Percentiles rank a stretch among this genome's conserved stretches.
These are phyloP conservation scores for Aspergillus calidoustus DNA, from an alignment of 2,329 filamentous ascomycete species.

Conservation along the genomic window DNA sequence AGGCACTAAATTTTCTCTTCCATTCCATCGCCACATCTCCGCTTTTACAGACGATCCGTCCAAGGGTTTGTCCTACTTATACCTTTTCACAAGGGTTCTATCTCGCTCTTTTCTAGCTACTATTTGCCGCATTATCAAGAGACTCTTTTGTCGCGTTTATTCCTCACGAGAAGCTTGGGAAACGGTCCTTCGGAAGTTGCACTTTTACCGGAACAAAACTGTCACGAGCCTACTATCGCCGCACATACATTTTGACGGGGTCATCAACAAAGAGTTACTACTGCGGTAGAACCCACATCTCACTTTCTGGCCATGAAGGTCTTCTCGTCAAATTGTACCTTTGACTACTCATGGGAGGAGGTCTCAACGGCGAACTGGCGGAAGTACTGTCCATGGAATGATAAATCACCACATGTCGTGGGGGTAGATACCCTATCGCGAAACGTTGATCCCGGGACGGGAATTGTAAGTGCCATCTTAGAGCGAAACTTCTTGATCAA, in stretches of 20 bases:
- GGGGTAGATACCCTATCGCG: slow-evolving; percentile 92
- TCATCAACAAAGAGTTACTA: neutral
- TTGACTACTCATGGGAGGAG: slow-evolving; percentile 98
- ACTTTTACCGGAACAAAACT: neutral
- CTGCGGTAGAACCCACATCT: slow-evolving; percentile 12
- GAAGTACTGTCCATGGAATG: slow-evolving; percentile 99
- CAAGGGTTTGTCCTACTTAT: neutral
- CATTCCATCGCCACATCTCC: slow-evolving; percentile 25
- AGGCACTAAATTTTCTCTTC: slow-evolving; percentile 23
- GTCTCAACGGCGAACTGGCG: slow-evolving; percentile 97
- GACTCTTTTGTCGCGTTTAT: neutral
- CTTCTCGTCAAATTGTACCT: slow-evolving; percentile 86
- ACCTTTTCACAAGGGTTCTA: neutral
- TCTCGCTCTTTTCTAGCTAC: neutral
- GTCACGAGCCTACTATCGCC: neutral
- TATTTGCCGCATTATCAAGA: neutral
- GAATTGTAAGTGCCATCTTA: slow-evolving; percentile 63
- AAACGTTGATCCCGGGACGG: slow-evolving; percentile 64
- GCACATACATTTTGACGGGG: neutral
- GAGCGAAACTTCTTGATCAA: neutral
- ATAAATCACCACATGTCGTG: slow-evolving; percentile 95
- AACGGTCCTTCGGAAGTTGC: neutral
- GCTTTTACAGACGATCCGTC: slow-evolving; percentile 12
- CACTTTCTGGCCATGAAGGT: slow-evolving; percentile 76
- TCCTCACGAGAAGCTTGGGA: neutral